Percentiles rank a stretch among this genome's conserved stretches.
Evolutionary conservation across 305 asterid species (phyloP).

Genomic region (Petunia hybrid): DNA sequence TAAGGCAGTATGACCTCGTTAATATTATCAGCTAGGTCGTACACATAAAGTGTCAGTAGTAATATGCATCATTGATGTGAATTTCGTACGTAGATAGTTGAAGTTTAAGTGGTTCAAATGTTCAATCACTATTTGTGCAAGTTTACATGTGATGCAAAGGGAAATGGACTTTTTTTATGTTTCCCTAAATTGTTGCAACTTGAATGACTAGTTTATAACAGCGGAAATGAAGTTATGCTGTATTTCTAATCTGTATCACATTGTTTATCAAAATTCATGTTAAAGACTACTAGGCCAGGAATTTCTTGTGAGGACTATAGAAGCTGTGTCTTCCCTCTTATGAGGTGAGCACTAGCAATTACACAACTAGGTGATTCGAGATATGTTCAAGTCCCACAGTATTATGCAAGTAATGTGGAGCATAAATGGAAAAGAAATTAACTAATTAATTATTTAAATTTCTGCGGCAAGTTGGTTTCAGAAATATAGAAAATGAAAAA

Average conservation of each 20-base stretch:
- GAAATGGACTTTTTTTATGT: constrained; percentile 15
- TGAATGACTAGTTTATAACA: background rate
- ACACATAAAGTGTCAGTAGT: background rate
- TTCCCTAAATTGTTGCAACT: background rate
- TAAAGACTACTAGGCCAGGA: too few relatives aligned
- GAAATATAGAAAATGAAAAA: too few relatives aligned
- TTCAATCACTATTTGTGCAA: background rate
- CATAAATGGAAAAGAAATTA: too few relatives aligned
- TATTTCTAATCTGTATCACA: background rate
- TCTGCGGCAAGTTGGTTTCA: too few relatives aligned
- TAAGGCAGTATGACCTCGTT: constrained; percentile 3
- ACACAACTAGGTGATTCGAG: too few relatives aligned
- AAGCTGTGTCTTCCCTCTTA: too few relatives aligned
- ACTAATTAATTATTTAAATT: too few relatives aligned
- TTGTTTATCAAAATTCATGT: too few relatives aligned
- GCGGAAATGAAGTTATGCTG: background rate
- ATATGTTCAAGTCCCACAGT: too few relatives aligned
- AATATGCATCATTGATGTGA: constrained; percentile 1
- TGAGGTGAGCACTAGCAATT: too few relatives aligned
- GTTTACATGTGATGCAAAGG: constrained; percentile 11
- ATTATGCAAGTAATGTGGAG: too few relatives aligned
- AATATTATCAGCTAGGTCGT: constrained; percentile 23
- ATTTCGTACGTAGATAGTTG: constrained; percentile 20
- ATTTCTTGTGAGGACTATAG: too few relatives aligned
- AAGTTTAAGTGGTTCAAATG: background rate